These are phyloP conservation scores for Albugo laibachii DNA, from an alignment of 352 stramenopile genomes.

Conservation along the genomic window DNA sequence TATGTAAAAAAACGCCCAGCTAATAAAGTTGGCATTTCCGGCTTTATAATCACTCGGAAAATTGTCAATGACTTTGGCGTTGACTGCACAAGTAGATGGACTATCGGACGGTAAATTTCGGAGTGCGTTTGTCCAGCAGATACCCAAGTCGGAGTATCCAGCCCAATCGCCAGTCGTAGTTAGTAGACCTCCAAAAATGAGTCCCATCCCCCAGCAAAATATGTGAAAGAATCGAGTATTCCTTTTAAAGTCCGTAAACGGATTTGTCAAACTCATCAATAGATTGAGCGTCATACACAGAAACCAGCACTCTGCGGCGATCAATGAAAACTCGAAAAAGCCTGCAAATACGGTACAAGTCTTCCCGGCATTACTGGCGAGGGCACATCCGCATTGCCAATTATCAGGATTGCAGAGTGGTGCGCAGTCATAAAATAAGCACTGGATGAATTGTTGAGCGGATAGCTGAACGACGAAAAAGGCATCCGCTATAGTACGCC, in stretches of 20 bases:
- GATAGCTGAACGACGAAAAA: conserved; percentile 70
- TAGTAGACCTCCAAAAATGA: conserved; percentile 21
- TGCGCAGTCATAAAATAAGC: conserved; percentile 60
- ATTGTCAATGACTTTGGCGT: conserved; percentile 35
- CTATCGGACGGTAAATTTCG: conserved; percentile 24
- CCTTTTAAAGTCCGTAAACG: conserved; percentile 79
- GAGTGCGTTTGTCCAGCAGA: conserved; percentile 75
- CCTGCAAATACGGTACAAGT: conserved; percentile 60
- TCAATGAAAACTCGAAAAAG: conserved; percentile 69
- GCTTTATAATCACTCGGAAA: conserved; percentile 36
- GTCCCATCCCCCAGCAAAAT: conserved; percentile 62
- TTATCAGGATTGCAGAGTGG: conserved; percentile 48
- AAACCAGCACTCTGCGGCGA: conserved; percentile 77
- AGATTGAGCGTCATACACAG: conserved; percentile 81
- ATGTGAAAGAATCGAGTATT: conserved; percentile 72
- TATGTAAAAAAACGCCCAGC: conserved; percentile 76
- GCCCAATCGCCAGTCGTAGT: conserved; percentile 58
- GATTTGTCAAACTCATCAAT: conserved; percentile 73
- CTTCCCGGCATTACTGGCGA: conserved; percentile 12
- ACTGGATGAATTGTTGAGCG: conserved; percentile 61
- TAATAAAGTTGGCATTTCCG: conserved; percentile 74
- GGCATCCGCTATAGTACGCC: conserved; percentile 66
- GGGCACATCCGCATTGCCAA: conserved; percentile 57
- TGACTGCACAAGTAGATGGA: conserved; percentile 9
- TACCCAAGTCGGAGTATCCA: conserved; percentile 66